Evolutionary conservation across 371 early-diverging fungal genomes (phyloP).

Genomic region (Gilbertella persicaria): DNA sequence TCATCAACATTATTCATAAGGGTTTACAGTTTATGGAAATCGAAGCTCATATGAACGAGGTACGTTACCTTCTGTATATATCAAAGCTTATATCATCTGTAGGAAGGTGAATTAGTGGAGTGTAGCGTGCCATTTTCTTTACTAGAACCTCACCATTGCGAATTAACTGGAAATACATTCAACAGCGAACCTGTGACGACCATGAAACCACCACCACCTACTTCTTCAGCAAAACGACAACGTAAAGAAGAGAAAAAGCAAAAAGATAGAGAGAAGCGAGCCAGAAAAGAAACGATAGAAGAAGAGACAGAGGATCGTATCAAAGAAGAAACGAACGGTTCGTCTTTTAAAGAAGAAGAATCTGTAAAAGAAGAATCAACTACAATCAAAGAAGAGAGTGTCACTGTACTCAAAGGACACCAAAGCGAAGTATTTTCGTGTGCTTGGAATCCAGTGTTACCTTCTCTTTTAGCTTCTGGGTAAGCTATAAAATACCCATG

Average conservation of each 20-base stretch:
- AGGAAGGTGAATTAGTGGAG: conserved; percentile 79
- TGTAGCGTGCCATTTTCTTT: conserved; percentile 78
- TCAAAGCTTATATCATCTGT: no score
- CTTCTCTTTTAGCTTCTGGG: conserved; percentile 84
- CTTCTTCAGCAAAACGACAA: conserved; percentile 40
- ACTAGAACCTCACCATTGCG: conserved; percentile 71
- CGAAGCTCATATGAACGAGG: conserved; percentile 82
- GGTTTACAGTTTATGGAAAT: conserved; percentile 92
- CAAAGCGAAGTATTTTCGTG: conserved; percentile 78
- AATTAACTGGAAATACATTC: conserved; percentile 41
- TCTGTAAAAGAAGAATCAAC: conserved; percentile 5
- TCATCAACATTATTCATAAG: conserved; percentile 89
- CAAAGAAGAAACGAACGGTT: conserved; percentile 5
- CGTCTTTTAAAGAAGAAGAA: conserved; percentile 1
- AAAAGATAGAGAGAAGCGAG: conserved; percentile 50
- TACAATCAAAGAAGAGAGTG: conserved; percentile 33
- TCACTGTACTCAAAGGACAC: conserved; percentile 64
- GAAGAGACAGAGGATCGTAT: conserved; percentile 13
- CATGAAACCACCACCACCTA: conserved; percentile 17
- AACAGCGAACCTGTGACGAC: conserved; percentile 20
- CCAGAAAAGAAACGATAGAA: conserved; percentile 19
- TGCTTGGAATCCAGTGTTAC: conserved; percentile 81
- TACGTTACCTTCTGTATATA: conserved; percentile 21
- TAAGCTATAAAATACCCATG: conserved; percentile 31
- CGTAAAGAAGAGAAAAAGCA: conserved; percentile 54